Evolutionary conservation across 164 flowering plant species (phyloP), one percentile per base, ranked within the genome.

Genomic region (Sedum album): DNA sequence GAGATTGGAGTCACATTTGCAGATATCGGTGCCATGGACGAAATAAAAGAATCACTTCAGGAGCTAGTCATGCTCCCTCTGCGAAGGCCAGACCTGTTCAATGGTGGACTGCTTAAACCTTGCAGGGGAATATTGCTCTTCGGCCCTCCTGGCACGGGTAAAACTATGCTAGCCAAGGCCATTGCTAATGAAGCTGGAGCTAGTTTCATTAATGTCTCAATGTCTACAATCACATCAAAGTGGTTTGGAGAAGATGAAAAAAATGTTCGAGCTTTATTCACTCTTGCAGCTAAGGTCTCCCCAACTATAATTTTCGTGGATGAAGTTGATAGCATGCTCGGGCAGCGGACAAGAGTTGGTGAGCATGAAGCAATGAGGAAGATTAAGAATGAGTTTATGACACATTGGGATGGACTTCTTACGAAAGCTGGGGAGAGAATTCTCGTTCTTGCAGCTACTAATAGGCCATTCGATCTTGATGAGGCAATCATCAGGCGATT

Each of bases 391-490:
- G 85, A 82, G 66, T 82, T 82, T 76, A 88, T 88, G 93, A 71
- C 84, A 6, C 90, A 86, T 63, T 88, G 93, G 93, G 93, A 88
- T 72, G 90, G 93, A 18, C 74, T 88, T 18, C 55, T 86, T 76
- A 82, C 93, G 4, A 83, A 79, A 74, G 44, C 81, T 31, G 86
- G 85, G 21, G 93, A 88, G 69, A 70, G 82, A 15, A 88, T 88
- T 70, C 90, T 88, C 26, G 93, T 88, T 70, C 93, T 88, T 77
- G 93, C 93, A 53, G 93, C 93, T 21, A 88, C 93, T 64, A 88
- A 88, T 76, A 79, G 93, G 70, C 93, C 93, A 8, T 86, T 84
- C 70, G 93, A 87, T 73, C 93, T 88, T 69, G 85, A 87, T 71
- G 92, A 87, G 76, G 92, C 92, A 35, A 85, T 87, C 55, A 87